These are phyloP conservation scores for Solanum hybrid DNA, from an alignment of 305 asterid species.

Conservation along the genomic window DNA sequence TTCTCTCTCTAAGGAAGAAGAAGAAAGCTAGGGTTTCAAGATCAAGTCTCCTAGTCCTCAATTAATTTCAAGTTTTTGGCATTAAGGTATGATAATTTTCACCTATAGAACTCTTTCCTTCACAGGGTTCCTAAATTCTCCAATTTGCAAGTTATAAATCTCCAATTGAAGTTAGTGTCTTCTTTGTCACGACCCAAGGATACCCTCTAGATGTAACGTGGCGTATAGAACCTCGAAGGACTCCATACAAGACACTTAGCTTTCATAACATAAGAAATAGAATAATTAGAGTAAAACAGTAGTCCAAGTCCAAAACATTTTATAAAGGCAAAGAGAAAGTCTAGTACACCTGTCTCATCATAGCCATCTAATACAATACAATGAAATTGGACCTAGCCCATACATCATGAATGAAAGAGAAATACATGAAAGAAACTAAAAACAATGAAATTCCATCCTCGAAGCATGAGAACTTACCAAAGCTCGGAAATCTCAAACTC, in stretches of 20 bases:
- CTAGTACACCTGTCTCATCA: not conserved
- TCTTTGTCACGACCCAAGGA: not conserved
- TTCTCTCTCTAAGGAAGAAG: not conserved
- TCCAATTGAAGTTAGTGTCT: not conserved
- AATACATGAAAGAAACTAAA: not conserved
- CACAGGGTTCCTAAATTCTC: not conserved
- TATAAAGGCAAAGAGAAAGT: not conserved
- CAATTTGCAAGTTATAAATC: not conserved
- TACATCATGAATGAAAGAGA: too few relatives aligned
- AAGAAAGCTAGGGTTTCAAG: not conserved
- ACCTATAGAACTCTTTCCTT: not conserved
- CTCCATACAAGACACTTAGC: not conserved
- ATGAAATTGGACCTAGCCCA: not conserved
- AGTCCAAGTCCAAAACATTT: not conserved
- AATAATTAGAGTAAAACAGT: not conserved
- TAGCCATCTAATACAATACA: not conserved
- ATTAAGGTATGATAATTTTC: not conserved
- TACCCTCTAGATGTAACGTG: not conserved
- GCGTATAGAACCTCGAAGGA: not conserved
- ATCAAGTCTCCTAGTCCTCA: not conserved
- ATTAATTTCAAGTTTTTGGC: not conserved
- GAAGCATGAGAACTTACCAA: not conserved
- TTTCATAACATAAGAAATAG: not conserved
- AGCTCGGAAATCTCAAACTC: not conserved
- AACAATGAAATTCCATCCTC: not conserved